These are phyloP conservation scores for Vitis cinerea DNA, from an alignment of 164 flowering plant species.

Conservation along the genomic window DNA sequence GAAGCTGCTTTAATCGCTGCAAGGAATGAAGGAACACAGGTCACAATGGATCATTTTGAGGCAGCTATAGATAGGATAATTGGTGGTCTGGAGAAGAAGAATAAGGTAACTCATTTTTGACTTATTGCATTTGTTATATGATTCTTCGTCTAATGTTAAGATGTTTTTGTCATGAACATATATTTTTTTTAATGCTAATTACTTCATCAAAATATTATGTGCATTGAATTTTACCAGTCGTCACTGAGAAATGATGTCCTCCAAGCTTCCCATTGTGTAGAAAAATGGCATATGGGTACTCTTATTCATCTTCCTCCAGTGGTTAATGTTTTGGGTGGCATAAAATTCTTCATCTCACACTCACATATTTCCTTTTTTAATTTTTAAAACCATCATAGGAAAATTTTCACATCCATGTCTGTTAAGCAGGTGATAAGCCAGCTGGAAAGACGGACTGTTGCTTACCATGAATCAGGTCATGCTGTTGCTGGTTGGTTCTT, in stretches of 20 bases:
- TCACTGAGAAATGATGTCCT: not conserved
- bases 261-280: not conserved
- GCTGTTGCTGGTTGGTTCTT: constrained; percentile 93
- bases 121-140: not conserved
- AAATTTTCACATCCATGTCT: not conserved
- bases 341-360: too few species aligned
- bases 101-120: constrained; percentile 45
- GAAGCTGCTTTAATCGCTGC: constrained; percentile 95
- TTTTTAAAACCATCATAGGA: not conserved
- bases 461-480: constrained; percentile 96
- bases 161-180: not conserved
- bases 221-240: not conserved
- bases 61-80: constrained; percentile 82
- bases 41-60: constrained; percentile 82
- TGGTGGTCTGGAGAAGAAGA: constrained; percentile 92
- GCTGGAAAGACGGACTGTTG: constrained; percentile 80
- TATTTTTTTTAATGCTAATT: not conserved
- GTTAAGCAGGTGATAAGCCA: constrained; percentile 81
- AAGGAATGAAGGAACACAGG: constrained; percentile 46
- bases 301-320: not conserved
- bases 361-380: not conserved
- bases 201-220: not conserved
- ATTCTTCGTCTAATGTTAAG: not conserved
- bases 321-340: too few species aligned
- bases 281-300: not conserved